Percentiles rank a stretch among this genome's conserved stretches.
These are phyloP conservation scores for Moelleriella libera DNA, from an alignment of 2,329 filamentous ascomycete species.

Conservation along the genomic window DNA sequence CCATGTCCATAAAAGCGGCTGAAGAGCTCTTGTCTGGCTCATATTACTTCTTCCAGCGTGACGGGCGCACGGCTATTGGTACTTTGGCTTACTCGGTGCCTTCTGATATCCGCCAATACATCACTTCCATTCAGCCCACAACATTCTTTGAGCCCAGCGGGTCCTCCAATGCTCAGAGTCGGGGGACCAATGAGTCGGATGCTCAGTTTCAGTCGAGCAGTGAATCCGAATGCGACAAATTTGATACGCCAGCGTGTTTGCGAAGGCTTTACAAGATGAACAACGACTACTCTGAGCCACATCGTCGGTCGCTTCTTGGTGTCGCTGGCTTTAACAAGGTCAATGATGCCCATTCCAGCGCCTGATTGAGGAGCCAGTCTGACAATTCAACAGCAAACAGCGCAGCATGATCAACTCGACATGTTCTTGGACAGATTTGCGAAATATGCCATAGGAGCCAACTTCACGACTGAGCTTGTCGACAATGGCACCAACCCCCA, in stretches of 20 bases:
- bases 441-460: slow-evolving; percentile 32
- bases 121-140: slow-evolving; percentile 34
- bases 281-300: slow-evolving; percentile 36
- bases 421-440: slow-evolving; percentile 40
- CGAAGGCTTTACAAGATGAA: slow-evolving; percentile 29
- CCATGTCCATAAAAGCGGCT: slow-evolving; percentile 22
- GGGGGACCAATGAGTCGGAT: no score
- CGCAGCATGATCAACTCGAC: slow-evolving; percentile 37
- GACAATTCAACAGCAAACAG: slow-evolving; percentile 25
- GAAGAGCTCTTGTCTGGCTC: slow-evolving; percentile 31
- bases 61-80: slow-evolving; percentile 26
- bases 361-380: not conserved
- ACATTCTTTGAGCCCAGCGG: slow-evolving; percentile 13
- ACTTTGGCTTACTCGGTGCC: slow-evolving; percentile 25
- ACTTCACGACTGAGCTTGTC: slow-evolving; percentile 43
- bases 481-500: slow-evolving; percentile 41
- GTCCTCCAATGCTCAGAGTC: not conserved
- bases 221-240: slow-evolving; percentile 17
- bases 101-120: slow-evolving; percentile 11
- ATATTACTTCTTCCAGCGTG: slow-evolving; percentile 21
- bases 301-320: slow-evolving; percentile 49
- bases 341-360: slow-evolving; percentile 1
- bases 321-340: slow-evolving; percentile 33
- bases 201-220: not conserved
- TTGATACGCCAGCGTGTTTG: slow-evolving; percentile 29